These are phyloP conservation scores for Cercospora sp. DNA, from an alignment of 2,329 filamentous ascomycete species.

Conservation along the genomic window DNA sequence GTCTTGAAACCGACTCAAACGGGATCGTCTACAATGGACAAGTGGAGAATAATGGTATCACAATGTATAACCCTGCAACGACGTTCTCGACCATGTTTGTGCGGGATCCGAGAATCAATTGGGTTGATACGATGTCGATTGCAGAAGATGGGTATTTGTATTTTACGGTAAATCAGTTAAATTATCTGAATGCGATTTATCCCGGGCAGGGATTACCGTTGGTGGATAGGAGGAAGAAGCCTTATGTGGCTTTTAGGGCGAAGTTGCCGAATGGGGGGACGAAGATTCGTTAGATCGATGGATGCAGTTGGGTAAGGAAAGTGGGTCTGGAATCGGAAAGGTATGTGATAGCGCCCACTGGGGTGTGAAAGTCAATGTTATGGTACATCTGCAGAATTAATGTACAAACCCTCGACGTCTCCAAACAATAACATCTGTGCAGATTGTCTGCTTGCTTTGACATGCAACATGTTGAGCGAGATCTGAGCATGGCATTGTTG, in stretches of 20 bases:
- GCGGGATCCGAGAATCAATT: slow-evolving; percentile 49
- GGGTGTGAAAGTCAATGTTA: not conserved
- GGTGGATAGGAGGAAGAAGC: slow-evolving; percentile 23
- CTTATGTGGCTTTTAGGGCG: slow-evolving; percentile 23
- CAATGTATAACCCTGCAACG: slow-evolving; percentile 47
- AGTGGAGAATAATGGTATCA: slow-evolving; percentile 50
- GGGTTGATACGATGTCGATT: slow-evolving; percentile 48
- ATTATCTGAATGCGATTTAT: slow-evolving; percentile 26
- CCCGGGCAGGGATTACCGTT: slow-evolving; percentile 23
- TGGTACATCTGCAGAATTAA: not conserved
- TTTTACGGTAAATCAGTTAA: slow-evolving; percentile 41
- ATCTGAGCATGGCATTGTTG: not conserved
- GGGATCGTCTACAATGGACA: slow-evolving; percentile 50
- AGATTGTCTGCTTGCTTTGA: not conserved
- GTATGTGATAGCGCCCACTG: too few relatives aligned
- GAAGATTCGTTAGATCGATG: too few relatives aligned
- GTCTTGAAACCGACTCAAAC: slow-evolving; percentile 52
- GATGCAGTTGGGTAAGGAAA: too few relatives aligned
- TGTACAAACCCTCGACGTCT: not conserved
- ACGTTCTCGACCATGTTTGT: slow-evolving; percentile 45
- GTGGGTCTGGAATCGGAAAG: too few relatives aligned
- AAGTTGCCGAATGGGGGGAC: slow-evolving; percentile 22
- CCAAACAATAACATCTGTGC: not conserved
- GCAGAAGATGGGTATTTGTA: slow-evolving; percentile 49
- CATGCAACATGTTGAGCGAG: too few relatives aligned